phyloP scores from a whole-genome alignment of 2,329 filamentous ascomycete species.

The Albophoma yamanashiensis region DNA sequence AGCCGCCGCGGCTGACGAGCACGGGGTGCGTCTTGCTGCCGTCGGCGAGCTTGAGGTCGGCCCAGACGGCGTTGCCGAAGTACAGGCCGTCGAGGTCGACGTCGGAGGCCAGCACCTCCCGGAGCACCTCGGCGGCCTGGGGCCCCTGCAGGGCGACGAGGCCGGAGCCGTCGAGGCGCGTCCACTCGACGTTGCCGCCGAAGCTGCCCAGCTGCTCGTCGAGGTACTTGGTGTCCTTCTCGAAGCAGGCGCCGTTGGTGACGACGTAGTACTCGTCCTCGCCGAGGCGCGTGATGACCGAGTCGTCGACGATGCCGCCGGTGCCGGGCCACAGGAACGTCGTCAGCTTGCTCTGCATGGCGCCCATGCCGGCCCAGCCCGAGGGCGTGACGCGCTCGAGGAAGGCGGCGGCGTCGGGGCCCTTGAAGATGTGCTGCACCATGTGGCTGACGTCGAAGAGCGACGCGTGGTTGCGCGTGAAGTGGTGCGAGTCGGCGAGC shows the following conservation, averaged over 20 bases:
- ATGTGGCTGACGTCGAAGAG: slow-evolving; percentile 97
- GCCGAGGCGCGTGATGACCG: slow-evolving; percentile 73
- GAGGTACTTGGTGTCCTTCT: slow-evolving; percentile 78
- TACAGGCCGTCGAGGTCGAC: slow-evolving; percentile 57
- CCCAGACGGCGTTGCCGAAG: slow-evolving; percentile 67
- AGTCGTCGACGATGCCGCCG: slow-evolving; percentile 92
- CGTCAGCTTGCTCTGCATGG: slow-evolving; percentile 71
- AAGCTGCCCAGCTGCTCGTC: slow-evolving; percentile 52
- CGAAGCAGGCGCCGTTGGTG: slow-evolving; percentile 84
- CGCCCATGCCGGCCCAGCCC: slow-evolving; percentile 50
- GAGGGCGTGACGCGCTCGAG: slow-evolving; percentile 78
- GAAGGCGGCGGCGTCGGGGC: slow-evolving; percentile 69
- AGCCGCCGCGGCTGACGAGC: slow-evolving; percentile 78
- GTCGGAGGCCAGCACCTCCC: slow-evolving; percentile 44
- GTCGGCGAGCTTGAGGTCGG: slow-evolving; percentile 52
- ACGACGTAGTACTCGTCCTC: slow-evolving; percentile 80
- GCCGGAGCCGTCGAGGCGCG: slow-evolving; percentile 60
- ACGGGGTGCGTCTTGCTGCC: slow-evolving; percentile 28
- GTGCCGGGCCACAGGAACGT: slow-evolving; percentile 67
- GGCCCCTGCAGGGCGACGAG: slow-evolving; percentile 88
- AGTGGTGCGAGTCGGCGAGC: slow-evolving; percentile 77
- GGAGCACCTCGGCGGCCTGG: slow-evolving; percentile 58
- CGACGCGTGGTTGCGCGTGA: slow-evolving; percentile 79
- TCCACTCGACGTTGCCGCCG: slow-evolving; percentile 51
- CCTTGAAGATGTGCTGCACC: slow-evolving; percentile 81